Conservation (phyloP, 768 basidiomycete genomes). For the Grammothele lineata region DNA sequence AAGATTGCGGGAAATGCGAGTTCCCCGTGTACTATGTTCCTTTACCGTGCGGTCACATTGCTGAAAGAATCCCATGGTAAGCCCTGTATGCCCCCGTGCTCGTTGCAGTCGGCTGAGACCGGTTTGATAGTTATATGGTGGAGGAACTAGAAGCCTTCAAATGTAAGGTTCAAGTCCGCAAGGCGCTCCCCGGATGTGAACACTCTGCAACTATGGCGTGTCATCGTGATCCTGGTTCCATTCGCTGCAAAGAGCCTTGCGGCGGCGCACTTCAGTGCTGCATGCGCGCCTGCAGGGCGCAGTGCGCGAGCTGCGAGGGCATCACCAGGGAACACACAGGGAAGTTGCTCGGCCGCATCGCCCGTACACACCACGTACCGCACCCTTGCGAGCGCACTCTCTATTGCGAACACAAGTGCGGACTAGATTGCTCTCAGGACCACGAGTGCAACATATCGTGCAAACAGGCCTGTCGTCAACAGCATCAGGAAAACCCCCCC, state of each 20-base stretch:
- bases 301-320: too few relatives aligned
- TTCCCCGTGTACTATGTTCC: constrained; percentile 42
- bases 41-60: constrained; percentile 58
- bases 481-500: too few relatives aligned
- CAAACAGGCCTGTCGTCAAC: too few relatives aligned
- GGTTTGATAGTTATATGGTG: constrained; percentile 21
- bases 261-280: constrained; percentile 24
- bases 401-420: constrained; percentile 31
- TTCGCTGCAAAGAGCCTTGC: constrained; percentile 25
- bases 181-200: constrained; percentile 28
- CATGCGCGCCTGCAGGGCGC: constrained; percentile 24
- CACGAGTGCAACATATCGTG: too few relatives aligned
- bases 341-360: too few relatives aligned
- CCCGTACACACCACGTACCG: too few relatives aligned
- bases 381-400: constrained; percentile 29
- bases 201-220: constrained; percentile 22
- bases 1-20: constrained; percentile 48
- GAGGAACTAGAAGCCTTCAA: constrained; percentile 19
- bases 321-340: too few relatives aligned
- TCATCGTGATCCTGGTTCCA: constrained; percentile 10
- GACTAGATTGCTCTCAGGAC: constrained; percentile 23
- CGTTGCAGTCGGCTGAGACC: too few relatives aligned
- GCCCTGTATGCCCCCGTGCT: too few relatives aligned
- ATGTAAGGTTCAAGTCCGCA: constrained; percentile 23
- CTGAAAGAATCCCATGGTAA: too few relatives aligned